These are phyloP conservation scores for Podospora appendiculata DNA, from an alignment of 495 filamentous ascomycete species.

Conservation along the genomic window DNA sequence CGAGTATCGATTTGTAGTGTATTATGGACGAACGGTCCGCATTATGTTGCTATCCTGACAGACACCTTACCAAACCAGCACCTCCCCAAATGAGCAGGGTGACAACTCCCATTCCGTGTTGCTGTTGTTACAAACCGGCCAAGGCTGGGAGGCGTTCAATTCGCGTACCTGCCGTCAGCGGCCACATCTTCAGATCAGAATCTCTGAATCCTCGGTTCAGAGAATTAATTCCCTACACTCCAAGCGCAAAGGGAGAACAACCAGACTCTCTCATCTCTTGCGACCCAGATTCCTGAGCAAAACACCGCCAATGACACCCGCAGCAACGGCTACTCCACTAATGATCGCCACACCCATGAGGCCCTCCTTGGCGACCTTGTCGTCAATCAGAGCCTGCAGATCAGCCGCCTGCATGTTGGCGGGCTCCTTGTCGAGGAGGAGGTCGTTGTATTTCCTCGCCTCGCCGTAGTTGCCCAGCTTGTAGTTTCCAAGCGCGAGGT, in stretches of 20 bases:
- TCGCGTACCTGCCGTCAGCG: too few species aligned
- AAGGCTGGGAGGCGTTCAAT: too few species aligned
- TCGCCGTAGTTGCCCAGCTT: slow-evolving; percentile 96
- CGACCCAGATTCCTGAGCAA: slow-evolving; percentile 54
- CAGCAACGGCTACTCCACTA: slow-evolving; percentile 85
- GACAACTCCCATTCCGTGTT: too few species aligned
- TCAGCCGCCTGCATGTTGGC: slow-evolving; percentile 83
- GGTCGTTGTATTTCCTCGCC: slow-evolving; percentile 87
- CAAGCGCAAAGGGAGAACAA: background rate
- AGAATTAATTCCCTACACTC: too few species aligned
- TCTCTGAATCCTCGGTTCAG: too few species aligned
- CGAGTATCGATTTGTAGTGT: too few species aligned
- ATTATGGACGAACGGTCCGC: too few species aligned
- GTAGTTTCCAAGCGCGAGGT: slow-evolving; percentile 93
- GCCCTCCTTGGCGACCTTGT: slow-evolving; percentile 92
- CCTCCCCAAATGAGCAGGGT: too few species aligned
- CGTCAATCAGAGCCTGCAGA: slow-evolving; percentile 79
- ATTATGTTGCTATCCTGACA: too few species aligned
- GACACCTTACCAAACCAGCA: too few species aligned
- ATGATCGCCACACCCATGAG: slow-evolving; percentile 94
- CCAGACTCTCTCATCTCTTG: slow-evolving; percentile 16
- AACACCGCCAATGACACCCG: slow-evolving; percentile 84
- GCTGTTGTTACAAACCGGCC: too few species aligned
- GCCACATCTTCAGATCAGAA: too few species aligned
- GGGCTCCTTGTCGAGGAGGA: slow-evolving; percentile 81